These are phyloP conservation scores for Fagopyrum tataricum DNA, from an alignment of 148 eudicot genomes.

Conservation along the genomic window DNA sequence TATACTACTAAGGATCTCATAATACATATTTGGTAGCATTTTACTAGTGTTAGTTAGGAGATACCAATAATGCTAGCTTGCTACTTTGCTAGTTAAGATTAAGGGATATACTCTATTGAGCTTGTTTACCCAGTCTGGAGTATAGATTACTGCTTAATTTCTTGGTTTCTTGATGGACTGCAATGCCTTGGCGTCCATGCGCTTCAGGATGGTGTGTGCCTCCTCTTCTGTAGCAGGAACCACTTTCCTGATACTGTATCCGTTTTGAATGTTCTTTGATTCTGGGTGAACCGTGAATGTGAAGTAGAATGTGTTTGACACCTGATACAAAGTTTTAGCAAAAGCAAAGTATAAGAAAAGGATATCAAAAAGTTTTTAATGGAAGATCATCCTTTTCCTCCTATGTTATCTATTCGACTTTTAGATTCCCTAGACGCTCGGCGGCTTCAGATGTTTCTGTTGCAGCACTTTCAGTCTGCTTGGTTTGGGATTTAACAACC, in stretches of 20 bases:
- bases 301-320: conserved; percentile 85
- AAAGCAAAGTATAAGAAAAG: neutral
- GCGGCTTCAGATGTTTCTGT: no score
- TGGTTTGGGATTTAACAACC: no score
- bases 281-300: conserved; percentile 75
- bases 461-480: no score
- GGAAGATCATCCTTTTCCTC: neutral
- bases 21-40: neutral
- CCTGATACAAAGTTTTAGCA: conserved; percentile 32
- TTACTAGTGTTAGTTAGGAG: neutral
- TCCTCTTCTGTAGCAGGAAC: conserved; percentile 90
- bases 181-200: conserved; percentile 63
- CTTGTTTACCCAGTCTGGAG: neutral
- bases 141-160: conserved; percentile 15
- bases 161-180: conserved; percentile 22
- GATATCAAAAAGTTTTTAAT: neutral
- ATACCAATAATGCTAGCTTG: neutral
- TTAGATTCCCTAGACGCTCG: no score
- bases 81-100: neutral
- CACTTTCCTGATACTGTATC: conserved; percentile 53
- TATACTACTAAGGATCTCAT: neutral
- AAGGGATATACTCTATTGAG: conserved; percentile 1
- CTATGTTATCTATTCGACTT: no score
- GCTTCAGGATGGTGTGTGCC: conserved; percentile 59
- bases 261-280: conserved; percentile 47